A percentile compares a stretch with the other conserved stretches of the same genome.
These are phyloP conservation scores for Castanea sativa DNA, from an alignment of 306 rosid species.

Conservation along the genomic window DNA sequence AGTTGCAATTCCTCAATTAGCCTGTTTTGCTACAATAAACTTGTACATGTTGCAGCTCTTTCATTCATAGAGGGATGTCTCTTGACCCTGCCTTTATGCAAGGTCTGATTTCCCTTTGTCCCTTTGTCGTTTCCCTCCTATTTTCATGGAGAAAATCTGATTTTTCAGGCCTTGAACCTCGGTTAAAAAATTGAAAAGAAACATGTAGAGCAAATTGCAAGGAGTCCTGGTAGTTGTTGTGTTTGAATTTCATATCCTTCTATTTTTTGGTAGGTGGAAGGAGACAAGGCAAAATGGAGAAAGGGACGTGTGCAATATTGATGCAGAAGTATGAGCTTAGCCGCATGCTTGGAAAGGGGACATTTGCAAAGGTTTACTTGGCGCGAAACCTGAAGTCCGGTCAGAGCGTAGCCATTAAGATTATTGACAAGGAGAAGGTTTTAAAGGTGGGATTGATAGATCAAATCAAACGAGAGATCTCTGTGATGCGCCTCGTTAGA, in stretches of 20 bases:
- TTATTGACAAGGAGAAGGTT: constrained; percentile 52
- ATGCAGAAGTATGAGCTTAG: constrained; percentile 55
- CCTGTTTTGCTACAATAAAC: neutral
- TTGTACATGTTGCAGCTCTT: neutral
- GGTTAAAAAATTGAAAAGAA: neutral
- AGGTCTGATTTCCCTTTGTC: constrained; percentile 13
- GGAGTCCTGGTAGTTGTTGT: neutral
- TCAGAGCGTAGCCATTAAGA: constrained; percentile 48
- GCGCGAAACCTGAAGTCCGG: constrained; percentile 45
- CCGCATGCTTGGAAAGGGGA: constrained; percentile 54
- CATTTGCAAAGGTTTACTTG: constrained; percentile 55
- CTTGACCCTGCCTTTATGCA: constrained; percentile 18
- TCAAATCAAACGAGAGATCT: constrained; percentile 61
- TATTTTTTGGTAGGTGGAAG: neutral
- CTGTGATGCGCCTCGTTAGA: constrained; percentile 41
- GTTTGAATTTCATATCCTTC: neutral
- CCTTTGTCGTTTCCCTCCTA: neutral
- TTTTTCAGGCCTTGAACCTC: neutral
- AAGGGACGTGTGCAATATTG: constrained; percentile 24
- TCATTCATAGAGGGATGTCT: neutral
- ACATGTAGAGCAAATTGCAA: neutral
- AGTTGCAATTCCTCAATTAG: neutral
- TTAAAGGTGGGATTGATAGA: constrained; percentile 43
- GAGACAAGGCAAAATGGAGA: constrained; percentile 15
- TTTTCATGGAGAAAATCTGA: neutral